These are phyloP conservation scores for Schizochytrium sp. DNA, from an alignment of 108 stramenopile species.

Conservation along the genomic window DNA sequence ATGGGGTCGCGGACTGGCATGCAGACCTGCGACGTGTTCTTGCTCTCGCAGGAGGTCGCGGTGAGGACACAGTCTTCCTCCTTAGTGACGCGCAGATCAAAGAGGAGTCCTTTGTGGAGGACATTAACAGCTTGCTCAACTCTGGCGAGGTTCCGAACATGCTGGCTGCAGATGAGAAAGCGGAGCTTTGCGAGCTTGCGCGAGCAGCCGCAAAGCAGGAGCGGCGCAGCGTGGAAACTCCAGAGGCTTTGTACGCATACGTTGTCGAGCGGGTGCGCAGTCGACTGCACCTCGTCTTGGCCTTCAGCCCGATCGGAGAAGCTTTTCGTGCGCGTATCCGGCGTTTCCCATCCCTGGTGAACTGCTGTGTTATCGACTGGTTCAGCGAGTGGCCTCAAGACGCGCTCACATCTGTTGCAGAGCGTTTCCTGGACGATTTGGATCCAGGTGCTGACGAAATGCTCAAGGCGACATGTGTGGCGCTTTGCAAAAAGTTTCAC, in stretches of 20 bases:
- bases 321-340: conserved; percentile 56
- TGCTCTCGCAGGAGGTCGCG: conserved; percentile 39
- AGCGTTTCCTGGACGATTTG: conserved; percentile 34
- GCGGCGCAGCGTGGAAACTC: conserved; percentile 40
- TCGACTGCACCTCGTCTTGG: conserved; percentile 59
- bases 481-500: conserved; percentile 48
- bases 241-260: conserved; percentile 42
- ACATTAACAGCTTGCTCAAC: conserved; percentile 62
- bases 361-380: conserved; percentile 65
- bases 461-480: conserved; percentile 30
- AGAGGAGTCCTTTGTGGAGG: conserved; percentile 54
- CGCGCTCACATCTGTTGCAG: conserved; percentile 53
- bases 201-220: conserved; percentile 47
- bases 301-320: conserved; percentile 58
- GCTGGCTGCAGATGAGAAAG: conserved; percentile 52
- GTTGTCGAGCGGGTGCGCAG: conserved; percentile 46
- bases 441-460: conserved; percentile 37
- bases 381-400: conserved; percentile 61
- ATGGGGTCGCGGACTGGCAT: conserved; percentile 49
- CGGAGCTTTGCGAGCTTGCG: conserved; percentile 41
- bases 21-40: conserved; percentile 55
- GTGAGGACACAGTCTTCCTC: conserved; percentile 41
- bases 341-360: conserved; percentile 56
- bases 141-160: conserved; percentile 60
- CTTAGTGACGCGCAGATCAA: conserved; percentile 63